These are phyloP conservation scores for Trichoderma koningii DNA, from an alignment of 2,329 filamentous ascomycete genomes.

Conservation along the genomic window DNA sequence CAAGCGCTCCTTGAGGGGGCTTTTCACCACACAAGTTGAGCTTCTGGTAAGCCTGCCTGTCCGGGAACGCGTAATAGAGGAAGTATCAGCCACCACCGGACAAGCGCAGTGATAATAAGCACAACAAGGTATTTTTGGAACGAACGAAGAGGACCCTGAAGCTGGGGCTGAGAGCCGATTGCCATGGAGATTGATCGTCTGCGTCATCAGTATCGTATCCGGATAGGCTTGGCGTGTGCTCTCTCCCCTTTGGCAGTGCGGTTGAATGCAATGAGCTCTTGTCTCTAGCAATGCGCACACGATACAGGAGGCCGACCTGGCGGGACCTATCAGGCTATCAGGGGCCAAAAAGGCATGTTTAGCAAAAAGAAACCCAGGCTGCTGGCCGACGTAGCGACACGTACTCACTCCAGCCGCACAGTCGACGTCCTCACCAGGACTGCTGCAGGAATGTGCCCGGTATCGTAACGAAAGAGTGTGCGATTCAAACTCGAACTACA, in stretches of 20 bases:
- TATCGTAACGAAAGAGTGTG: not conserved
- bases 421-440: conserved; percentile 5
- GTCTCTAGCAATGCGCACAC: not conserved
- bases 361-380: not conserved
- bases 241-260: not conserved
- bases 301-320: not conserved
- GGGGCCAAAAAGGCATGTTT: not conserved
- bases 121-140: conserved; percentile 6
- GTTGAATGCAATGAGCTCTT: not conserved
- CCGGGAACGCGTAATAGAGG: not conserved
- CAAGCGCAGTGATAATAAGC: not conserved
- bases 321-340: not conserved
- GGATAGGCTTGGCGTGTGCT: conserved; percentile 10
- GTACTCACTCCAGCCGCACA: not conserved
- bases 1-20: not conserved
- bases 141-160: conserved; percentile 15
- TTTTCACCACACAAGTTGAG: not conserved
- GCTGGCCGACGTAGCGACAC: not conserved
- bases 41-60: not conserved
- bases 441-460: not conserved
- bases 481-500: not conserved
- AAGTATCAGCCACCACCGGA: not conserved
- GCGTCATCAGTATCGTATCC: conserved; percentile 7
- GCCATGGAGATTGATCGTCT: conserved; percentile 18
- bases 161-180: conserved; percentile 20